These are phyloP conservation scores for Cucumis cinereus DNA, from an alignment of 306 rosid genomes.

Conservation along the genomic window DNA sequence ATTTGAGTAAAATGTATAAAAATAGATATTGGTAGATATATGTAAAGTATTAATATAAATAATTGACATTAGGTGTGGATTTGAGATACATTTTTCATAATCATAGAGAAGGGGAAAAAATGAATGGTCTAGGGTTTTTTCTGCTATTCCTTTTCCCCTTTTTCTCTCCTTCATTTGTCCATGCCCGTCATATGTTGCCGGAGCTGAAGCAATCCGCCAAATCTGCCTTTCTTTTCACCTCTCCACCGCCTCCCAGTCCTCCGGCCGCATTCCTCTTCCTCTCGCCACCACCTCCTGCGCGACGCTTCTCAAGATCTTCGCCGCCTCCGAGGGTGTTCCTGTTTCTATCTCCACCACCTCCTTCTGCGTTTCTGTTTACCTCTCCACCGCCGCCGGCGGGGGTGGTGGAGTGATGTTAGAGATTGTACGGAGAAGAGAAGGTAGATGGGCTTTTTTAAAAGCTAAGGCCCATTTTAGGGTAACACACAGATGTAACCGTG, in stretches of 20 bases:
- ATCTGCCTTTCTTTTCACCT: background rate
- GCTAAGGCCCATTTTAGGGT: too few species aligned
- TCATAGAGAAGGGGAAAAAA: background rate
- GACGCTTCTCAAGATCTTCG: background rate
- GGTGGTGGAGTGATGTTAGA: background rate
- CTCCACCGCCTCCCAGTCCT: background rate
- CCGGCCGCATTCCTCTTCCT: background rate
- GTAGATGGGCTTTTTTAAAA: background rate
- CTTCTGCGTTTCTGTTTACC: too few species aligned
- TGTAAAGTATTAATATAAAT: background rate
- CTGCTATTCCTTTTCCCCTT: background rate
- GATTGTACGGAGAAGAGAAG: background rate
- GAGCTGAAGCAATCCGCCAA: background rate
- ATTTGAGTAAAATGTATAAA: too few species aligned
- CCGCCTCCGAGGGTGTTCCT: too few species aligned
- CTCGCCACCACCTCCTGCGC: background rate
- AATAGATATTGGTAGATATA: too few species aligned
- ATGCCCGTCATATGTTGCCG: background rate
- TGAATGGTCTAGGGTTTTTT: background rate
- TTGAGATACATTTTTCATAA: background rate
- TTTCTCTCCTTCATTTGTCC: background rate
- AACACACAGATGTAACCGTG: too few species aligned
- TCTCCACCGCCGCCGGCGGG: background rate
- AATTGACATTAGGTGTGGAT: background rate
- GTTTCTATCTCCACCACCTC: background rate